These are phyloP conservation scores for Monosporozyma servazzii DNA, from an alignment of 805 yeast species.

Conservation along the genomic window DNA sequence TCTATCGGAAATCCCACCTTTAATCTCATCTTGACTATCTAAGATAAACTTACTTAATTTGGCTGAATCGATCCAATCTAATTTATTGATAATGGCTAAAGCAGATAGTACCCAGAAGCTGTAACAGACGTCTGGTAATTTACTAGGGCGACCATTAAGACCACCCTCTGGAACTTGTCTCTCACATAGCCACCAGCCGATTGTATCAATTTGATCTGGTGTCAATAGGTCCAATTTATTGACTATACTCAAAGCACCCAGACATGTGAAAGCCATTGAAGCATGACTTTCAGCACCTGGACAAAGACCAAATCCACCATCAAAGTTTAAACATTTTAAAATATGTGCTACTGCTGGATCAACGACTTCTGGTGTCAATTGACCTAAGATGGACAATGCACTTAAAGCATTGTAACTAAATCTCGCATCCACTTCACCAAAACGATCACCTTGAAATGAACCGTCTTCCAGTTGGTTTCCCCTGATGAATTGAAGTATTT, in stretches of 20 bases:
- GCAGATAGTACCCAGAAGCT: conserved; percentile 95
- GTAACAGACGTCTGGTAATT: conserved; percentile 94
- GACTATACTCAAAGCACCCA: conserved; percentile 70
- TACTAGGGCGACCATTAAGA: conserved; percentile 91
- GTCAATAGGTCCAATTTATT: conserved; percentile 42
- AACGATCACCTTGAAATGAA: conserved; percentile 79
- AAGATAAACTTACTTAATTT: conserved; percentile 61
- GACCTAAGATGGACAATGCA: conserved; percentile 59
- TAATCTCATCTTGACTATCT: conserved; percentile 60
- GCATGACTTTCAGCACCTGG: conserved; percentile 96
- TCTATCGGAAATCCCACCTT: conserved; percentile 90
- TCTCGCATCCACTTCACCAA: conserved; percentile 89
- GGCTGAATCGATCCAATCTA: conserved; percentile 68
- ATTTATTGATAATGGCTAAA: conserved; percentile 52
- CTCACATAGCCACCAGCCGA: conserved; percentile 85
- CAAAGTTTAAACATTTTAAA: conserved; percentile 70
- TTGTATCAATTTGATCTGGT: conserved; percentile 33
- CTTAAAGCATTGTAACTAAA: conserved; percentile 79
- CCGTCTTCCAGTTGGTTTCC: conserved; percentile 42
- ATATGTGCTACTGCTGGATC: conserved; percentile 61
- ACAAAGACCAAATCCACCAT: conserved; percentile 88
- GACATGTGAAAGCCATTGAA: conserved; percentile 81
- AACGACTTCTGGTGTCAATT: conserved; percentile 44
- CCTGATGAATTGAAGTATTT: conserved; percentile 33
- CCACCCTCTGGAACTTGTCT: conserved; percentile 85